Evolutionary conservation across 495 filamentous ascomycete species (phyloP), one percentile per base, ranked within the genome.

Genomic region (Chaetomium fimeti): DNA sequence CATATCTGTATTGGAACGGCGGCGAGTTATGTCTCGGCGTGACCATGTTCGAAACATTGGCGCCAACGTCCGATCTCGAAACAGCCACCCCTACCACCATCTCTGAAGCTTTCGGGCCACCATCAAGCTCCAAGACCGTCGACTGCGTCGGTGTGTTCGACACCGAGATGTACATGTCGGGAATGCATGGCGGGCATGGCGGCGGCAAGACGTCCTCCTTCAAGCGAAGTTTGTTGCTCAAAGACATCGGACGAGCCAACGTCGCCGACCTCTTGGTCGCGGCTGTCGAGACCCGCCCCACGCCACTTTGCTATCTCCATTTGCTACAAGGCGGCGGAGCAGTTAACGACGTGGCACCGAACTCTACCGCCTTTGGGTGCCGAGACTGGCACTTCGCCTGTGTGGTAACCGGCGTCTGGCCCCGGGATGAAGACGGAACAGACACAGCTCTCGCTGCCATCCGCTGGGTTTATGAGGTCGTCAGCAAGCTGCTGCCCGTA

Each of bases 331-430:
- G 85, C 67, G 84, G 84, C 40, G 83, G 81, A 68, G 81, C 81
- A 15, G 71, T 86, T 51, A 28, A 69, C 58, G 78, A 86, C 60
- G 70, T 84, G 40, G 69, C 74, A 16, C 64, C 77, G 29, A 71
- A 83, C 70, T 76, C 76, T 63, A 82, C 81, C 70, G 85, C 85
- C 65, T 89, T 88, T 62, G 85, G 86, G 58, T 87, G 81, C 76
- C 81, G 85, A 76, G 78, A 84, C 72, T 89, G 85, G 85, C 78
- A 82, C 56, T 88, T 82, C 77, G 85, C 86, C 61, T 87, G 85
- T 62, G 83, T 87, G 25, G 63, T 89, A 60, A 87, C 85, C n/a
- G 84, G 84, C 47, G 80, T 87, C 68, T 89, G 85, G 85, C 71
- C 74, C 25, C 81, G 84, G 58, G 76, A 84, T 18, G 73, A 85